A percentile compares a stretch with the other conserved stretches of the same genome.
Conservation (phyloP, 805 yeast genomes). For the Kodamaea nitidulidarum region DNA sequence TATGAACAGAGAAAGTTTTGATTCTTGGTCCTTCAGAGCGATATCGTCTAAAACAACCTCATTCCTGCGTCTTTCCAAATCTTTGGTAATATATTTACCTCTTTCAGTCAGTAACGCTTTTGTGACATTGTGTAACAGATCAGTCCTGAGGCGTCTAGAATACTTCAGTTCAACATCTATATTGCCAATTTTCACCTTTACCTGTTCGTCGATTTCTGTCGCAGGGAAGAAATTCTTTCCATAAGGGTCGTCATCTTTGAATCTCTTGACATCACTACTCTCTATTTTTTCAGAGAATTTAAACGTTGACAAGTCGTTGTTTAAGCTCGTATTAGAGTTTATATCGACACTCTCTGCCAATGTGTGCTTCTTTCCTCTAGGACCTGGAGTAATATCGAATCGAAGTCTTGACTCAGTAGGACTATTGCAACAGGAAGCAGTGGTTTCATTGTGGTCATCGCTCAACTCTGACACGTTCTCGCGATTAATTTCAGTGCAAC, state of each 20-base stretch:
- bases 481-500: no score
- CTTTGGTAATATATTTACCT: not conserved
- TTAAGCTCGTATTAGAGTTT: not conserved
- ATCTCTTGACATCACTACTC: not conserved
- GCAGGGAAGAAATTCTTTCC: constrained; percentile 11
- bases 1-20: constrained; percentile 47
- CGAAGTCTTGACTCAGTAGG: not conserved
- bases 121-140: constrained; percentile 6
- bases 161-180: constrained; percentile 4
- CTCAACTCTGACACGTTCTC: no score
- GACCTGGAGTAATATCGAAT: no score
- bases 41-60: constrained; percentile 6
- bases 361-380: no score
- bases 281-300: not conserved
- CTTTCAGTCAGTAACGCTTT: not conserved
- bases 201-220: not conserved
- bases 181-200: constrained; percentile 6
- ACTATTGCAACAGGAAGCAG: no score
- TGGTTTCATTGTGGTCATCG: no score
- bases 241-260: constrained; percentile 6
- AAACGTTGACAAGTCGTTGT: not conserved
- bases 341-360: no score
- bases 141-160: constrained; percentile 2
- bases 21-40: constrained; percentile 47
- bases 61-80: not conserved